Evolutionary conservation across 495 filamentous ascomycete species (phyloP).

Genomic region (Jackrogersella multiformis): DNA sequence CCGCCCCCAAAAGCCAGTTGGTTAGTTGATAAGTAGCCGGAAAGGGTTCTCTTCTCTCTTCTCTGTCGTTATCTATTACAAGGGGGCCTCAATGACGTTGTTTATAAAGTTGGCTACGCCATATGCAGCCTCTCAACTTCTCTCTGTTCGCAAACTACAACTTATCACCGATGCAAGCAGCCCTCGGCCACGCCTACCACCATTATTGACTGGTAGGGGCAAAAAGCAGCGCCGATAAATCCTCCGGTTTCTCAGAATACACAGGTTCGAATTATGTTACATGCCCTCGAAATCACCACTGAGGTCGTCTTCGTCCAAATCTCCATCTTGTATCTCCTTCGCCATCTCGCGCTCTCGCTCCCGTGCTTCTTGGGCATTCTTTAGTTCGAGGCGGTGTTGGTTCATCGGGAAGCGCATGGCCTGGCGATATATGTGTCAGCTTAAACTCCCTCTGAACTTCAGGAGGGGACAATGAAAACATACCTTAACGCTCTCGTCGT

Average conservation of each 20-base stretch:
- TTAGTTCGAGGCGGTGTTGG: slow-evolving; percentile 95
- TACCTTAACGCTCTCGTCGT: slow-evolving; percentile 98
- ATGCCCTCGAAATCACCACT: slow-evolving; percentile 97
- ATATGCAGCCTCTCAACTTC: slow-evolving; percentile 19
- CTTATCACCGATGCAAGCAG: slow-evolving; percentile 19
- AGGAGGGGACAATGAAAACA: slow-evolving; percentile 31
- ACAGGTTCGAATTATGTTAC: slow-evolving; percentile 61
- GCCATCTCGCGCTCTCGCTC: slow-evolving; percentile 96
- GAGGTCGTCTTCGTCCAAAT: slow-evolving; percentile 96
- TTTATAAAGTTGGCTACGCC: slow-evolving; percentile 24
- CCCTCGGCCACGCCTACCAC: slow-evolving; percentile 16
- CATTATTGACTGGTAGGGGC: slow-evolving; percentile 14
- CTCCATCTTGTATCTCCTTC: slow-evolving; percentile 98
- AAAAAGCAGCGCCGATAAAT: slow-evolving; percentile 18
- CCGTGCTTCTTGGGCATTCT: slow-evolving; percentile 96
- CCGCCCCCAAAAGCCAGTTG: slow-evolving; percentile 1
- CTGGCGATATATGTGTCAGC: slow-evolving; percentile 54
- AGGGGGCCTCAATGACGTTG: slow-evolving; percentile 34
- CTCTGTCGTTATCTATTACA: slow-evolving; percentile 40
- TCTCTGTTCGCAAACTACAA: slow-evolving; percentile 31
- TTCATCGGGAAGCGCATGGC: slow-evolving; percentile 99
- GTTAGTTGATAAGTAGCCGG: background rate
- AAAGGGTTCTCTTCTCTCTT: slow-evolving; percentile 23
- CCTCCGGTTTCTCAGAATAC: slow-evolving; percentile 45
- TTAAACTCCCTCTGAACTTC: background rate